Conservation (phyloP, 75 land plant genomes). For the Cupressus sempervirens region DNA sequence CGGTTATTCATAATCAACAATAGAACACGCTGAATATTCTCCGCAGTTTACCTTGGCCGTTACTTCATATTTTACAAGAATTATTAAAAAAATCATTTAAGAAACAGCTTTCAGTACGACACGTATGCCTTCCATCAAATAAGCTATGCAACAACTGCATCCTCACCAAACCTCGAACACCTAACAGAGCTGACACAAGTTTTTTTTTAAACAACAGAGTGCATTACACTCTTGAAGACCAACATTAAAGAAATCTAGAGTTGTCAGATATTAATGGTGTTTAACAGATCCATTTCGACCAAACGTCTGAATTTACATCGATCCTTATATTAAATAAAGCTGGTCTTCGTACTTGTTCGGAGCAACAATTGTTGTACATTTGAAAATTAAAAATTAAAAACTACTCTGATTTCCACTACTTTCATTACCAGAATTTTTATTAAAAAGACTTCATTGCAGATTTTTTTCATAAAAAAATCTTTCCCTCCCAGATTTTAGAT, state of each 20-base stretch:
- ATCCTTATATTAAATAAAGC: background rate
- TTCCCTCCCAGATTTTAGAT: too few species aligned
- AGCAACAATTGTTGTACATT: too few species aligned
- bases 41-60: background rate
- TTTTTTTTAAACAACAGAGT: background rate
- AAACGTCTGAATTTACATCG: too few species aligned
- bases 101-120: background rate
- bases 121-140: background rate
- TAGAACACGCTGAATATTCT: background rate
- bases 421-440: too few species aligned
- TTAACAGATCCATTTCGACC: background rate
- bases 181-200: background rate
- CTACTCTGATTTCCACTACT: too few species aligned
- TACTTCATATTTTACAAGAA: background rate
- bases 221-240: background rate
- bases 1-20: background rate
- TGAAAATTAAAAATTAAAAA: too few species aligned
- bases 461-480: too few species aligned
- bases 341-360: background rate
- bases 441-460: too few species aligned
- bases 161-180: background rate
- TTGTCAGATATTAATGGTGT: background rate
- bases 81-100: background rate
- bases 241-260: background rate
- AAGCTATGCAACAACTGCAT: background rate